Percentiles rank a stretch among this genome's conserved stretches.
phyloP scores from a whole-genome alignment of 192 early-diverging fungal genomes.

The Allomyces macrogynus region DNA sequence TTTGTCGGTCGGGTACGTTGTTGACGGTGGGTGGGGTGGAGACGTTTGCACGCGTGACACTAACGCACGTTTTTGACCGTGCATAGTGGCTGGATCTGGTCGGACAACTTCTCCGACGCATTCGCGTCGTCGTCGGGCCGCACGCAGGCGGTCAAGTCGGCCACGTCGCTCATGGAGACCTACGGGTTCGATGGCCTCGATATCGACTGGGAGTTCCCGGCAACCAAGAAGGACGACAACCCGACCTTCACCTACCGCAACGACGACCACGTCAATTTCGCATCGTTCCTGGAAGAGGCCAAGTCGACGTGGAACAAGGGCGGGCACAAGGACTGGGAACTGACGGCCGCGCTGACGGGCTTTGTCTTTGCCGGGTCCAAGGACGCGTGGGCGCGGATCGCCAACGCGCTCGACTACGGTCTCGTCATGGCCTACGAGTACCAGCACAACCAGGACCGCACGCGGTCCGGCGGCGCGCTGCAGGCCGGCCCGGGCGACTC shows the following conservation, averaged over 20 bases:
- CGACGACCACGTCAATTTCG: constrained; percentile 1
- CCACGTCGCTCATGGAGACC: not conserved
- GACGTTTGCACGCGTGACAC: not conserved
- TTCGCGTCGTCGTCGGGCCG: not conserved
- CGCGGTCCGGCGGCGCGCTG: not conserved
- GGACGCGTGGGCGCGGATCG: no score
- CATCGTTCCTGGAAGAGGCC: not conserved
- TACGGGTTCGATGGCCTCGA: not conserved
- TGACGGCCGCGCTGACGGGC: not conserved
- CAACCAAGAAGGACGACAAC: not conserved
- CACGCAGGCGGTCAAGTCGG: not conserved
- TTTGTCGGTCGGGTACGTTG: constrained; percentile 1
- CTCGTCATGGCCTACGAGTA: not conserved
- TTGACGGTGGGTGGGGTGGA: not conserved
- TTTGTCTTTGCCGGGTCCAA: not conserved
- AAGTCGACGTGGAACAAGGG: not conserved
- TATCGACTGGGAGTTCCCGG: constrained; percentile 5
- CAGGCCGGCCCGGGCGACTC: not conserved
- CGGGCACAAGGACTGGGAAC: constrained; percentile 2
- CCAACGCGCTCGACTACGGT: no score
- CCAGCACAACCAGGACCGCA: not conserved
- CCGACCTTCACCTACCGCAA: not conserved
- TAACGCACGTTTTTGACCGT: not conserved
- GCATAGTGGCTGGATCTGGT: not conserved
- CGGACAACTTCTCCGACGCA: constrained; percentile 1